Conservation (phyloP, 2,329 filamentous ascomycete species). For the Sporothrix globosa region DNA sequence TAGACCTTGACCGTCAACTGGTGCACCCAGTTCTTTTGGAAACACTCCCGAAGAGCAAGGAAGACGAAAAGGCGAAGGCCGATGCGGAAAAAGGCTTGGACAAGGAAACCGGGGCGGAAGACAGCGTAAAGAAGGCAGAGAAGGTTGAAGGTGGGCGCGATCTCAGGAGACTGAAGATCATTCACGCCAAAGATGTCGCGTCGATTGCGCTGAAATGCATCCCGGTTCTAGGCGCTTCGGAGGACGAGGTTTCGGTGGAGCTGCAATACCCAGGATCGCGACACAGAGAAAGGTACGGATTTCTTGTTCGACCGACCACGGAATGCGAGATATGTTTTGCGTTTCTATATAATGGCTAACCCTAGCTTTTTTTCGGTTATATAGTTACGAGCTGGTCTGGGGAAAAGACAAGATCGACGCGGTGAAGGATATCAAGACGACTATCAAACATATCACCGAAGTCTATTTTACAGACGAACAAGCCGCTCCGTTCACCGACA, state of each 20-base stretch:
- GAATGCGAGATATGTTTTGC: neutral
- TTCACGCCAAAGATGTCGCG: conserved; percentile 63
- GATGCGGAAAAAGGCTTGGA: conserved; percentile 38
- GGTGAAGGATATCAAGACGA: conserved; percentile 70
- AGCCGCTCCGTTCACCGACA: conserved; percentile 68
- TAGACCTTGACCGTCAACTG: conserved; percentile 46
- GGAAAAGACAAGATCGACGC: conserved; percentile 80
- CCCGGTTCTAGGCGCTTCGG: conserved; percentile 53
- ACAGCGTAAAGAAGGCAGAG: conserved; percentile 3
- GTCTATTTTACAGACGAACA: conserved; percentile 77
- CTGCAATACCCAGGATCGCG: conserved; percentile 78
- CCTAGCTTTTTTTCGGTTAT: neutral
- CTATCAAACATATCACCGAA: conserved; percentile 69
- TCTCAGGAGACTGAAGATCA: conserved; percentile 52
- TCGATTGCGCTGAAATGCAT: conserved; percentile 56
- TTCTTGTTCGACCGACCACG: conserved; percentile 11
- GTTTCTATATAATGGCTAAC: conserved; percentile 25
- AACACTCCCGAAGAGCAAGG: conserved; percentile 33
- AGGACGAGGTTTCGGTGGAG: conserved; percentile 63
- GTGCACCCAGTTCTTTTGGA: conserved; percentile 52
- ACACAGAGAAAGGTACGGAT: conserved; percentile 42
- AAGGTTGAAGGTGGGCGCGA: conserved; percentile 40
- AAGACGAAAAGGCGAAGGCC: conserved; percentile 42
- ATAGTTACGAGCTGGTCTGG: conserved; percentile 71
- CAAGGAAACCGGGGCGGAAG: neutral